These are phyloP conservation scores for Rhypophila decipiens DNA, from an alignment of 495 filamentous ascomycete genomes.

Conservation along the genomic window DNA sequence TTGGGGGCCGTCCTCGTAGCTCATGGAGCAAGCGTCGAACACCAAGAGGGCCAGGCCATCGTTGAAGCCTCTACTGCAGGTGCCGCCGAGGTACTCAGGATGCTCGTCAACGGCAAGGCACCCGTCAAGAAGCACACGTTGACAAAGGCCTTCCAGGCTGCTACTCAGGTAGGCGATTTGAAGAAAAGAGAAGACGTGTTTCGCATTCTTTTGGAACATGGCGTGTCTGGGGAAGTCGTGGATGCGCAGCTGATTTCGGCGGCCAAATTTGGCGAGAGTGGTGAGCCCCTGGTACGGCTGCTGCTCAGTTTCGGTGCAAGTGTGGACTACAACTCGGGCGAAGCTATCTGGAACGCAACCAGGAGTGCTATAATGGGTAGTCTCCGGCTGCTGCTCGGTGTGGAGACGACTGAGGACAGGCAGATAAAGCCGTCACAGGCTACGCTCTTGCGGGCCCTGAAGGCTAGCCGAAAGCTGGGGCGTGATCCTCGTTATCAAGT, in stretches of 20 bases:
- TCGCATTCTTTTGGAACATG: slow-evolving; percentile 32
- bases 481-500: slow-evolving; percentile 35
- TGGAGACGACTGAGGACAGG: slow-evolving; percentile 19
- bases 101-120: slow-evolving; percentile 29
- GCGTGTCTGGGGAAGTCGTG: slow-evolving; percentile 34
- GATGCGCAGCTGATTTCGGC: slow-evolving; percentile 40
- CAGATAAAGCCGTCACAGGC: slow-evolving; percentile 31
- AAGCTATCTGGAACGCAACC: slow-evolving; percentile 42
- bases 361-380: slow-evolving; percentile 35
- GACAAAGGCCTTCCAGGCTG: slow-evolving; percentile 37
- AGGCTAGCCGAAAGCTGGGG: slow-evolving; percentile 37
- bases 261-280: slow-evolving; percentile 37
- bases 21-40: slow-evolving; percentile 36
- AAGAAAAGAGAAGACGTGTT: slow-evolving; percentile 34
- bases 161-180: slow-evolving; percentile 34
- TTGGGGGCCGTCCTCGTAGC: slow-evolving; percentile 35
- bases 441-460: slow-evolving; percentile 35
- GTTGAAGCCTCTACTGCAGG: slow-evolving; percentile 38
- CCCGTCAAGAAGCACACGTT: slow-evolving; percentile 28
- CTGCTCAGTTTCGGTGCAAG: slow-evolving; percentile 37
- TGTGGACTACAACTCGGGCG: slow-evolving; percentile 37
- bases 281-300: slow-evolving; percentile 33
- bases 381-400: slow-evolving; percentile 38
- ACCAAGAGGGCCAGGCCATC: slow-evolving; percentile 39
- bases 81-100: slow-evolving; percentile 29